These are phyloP conservation scores for Cryptosporidium meleagridis DNA, from an alignment of 169 alveolate species.

Conservation along the genomic window DNA sequence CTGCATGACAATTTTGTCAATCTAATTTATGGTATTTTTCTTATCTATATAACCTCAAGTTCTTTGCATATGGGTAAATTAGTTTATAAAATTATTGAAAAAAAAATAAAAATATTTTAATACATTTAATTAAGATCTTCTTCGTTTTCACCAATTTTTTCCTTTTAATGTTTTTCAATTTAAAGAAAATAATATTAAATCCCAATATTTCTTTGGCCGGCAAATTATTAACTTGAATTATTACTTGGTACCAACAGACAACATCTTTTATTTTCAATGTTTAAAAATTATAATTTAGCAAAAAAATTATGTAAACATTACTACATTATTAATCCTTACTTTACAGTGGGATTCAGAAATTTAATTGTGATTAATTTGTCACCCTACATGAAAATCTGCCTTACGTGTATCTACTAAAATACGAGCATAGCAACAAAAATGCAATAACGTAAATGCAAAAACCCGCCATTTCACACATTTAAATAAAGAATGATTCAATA, in stretches of 20 bases:
- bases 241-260: not conserved
- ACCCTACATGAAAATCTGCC: not conserved
- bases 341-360: not conserved
- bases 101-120: not conserved
- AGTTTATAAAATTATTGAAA: not conserved
- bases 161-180: not conserved
- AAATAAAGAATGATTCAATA: not conserved
- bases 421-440: not conserved
- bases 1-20: not conserved
- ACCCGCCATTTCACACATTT: not conserved
- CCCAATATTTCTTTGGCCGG: constrained; percentile 15
- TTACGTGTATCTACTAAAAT: not conserved
- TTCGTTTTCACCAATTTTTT: not conserved
- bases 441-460: not conserved
- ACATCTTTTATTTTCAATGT: not conserved
- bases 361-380: not conserved
- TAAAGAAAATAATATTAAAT: not conserved
- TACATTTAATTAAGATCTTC: not conserved
- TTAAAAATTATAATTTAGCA: too few species aligned
- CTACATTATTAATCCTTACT: not conserved
- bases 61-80: not conserved
- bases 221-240: not conserved
- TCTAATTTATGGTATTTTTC: not conserved
- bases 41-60: not conserved
- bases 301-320: not conserved